These are phyloP conservation scores for Haplosporangium sp. DNA, from an alignment of 371 early-diverging fungal genomes.

Conservation along the genomic window DNA sequence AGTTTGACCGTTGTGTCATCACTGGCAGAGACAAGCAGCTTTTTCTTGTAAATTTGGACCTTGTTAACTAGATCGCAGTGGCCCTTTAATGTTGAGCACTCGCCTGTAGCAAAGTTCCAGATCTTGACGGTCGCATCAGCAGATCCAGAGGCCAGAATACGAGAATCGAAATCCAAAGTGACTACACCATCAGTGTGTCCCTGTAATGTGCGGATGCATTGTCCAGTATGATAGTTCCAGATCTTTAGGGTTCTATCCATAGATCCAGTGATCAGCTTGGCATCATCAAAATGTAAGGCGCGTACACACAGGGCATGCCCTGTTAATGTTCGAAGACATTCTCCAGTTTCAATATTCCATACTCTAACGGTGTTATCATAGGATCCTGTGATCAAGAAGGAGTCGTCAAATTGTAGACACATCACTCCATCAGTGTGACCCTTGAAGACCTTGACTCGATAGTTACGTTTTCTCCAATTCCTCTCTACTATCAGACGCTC, in stretches of 20 bases:
- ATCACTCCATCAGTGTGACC: slow-evolving; percentile 92
- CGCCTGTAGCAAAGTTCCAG: slow-evolving; percentile 89
- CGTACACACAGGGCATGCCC: slow-evolving; percentile 93
- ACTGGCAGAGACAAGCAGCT: slow-evolving; percentile 79
- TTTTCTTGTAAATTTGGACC: slow-evolving; percentile 80
- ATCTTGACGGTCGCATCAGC: slow-evolving; percentile 90
- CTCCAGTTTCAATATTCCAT: slow-evolving; percentile 85
- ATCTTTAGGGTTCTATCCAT: slow-evolving; percentile 94
- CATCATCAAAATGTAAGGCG: slow-evolving; percentile 88
- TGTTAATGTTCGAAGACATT: slow-evolving; percentile 71
- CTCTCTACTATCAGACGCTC: slow-evolving; percentile 84
- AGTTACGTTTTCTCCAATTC: slow-evolving; percentile 87
- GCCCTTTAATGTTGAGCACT: slow-evolving; percentile 83
- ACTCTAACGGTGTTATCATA: slow-evolving; percentile 86
- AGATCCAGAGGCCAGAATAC: slow-evolving; percentile 84
- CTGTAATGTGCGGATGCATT: slow-evolving; percentile 86
- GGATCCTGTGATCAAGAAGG: slow-evolving; percentile 87
- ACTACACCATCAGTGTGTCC: slow-evolving; percentile 89
- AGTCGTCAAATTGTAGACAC: slow-evolving; percentile 87
- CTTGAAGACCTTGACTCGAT: slow-evolving; percentile 63
- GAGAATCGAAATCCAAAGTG: slow-evolving; percentile 86
- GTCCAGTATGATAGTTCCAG: slow-evolving; percentile 95
- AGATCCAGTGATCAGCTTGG: slow-evolving; percentile 88
- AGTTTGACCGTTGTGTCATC: slow-evolving; percentile 86
- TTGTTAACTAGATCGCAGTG: slow-evolving; percentile 90